Base-by-base conservation (phyloP, 257 asterid species). In the Scutellaria galericulata region DNA sequence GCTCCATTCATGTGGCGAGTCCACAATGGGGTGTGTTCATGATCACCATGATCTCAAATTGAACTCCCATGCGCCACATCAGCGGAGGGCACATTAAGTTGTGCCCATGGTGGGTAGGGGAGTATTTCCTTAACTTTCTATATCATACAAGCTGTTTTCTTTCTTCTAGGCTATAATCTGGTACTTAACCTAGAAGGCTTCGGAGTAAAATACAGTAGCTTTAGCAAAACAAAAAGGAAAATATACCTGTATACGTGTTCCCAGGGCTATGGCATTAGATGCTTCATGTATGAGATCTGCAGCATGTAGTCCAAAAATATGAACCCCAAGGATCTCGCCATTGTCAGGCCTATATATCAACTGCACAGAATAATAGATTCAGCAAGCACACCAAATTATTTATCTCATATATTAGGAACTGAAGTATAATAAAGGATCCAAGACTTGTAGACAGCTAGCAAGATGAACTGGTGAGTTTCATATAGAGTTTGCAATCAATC, bases 201-300 rank as follows among this genome's bases (percentile, higher is more conserved):
- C 41, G 9, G 64, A 67, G 63, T 24, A 46, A 41, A 54, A 65
- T 44, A 66, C 20, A 46, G 31, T 35, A 65, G 67, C 42, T 56
- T 58, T 54, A 65, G 66, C 58, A 74, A 24, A 31, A 14, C 59
- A 35, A 72, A 72, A 69, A 57, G 70, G 76, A 62, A 44, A 60
- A 54, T 40, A 40, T 84, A 91, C 97, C 97, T 91, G 97, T 73
- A 91, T 75, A 66, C 83, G 88, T 58, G 95, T 89, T 64, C 97
- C 97, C 93, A 91, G 22, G 69, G 96, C 95, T 74, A 91, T 91
- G 61, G 97, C 95, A 75, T 91, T 91, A 58, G 97, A 91, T 42
- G 96, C 96, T 84, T 91, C 97, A 60, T 91, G 97, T 64, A 91
- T 91, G 78, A 91, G 97, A 86, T 91, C 97, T 59, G 97, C 97